Conservation (phyloP, 2,329 filamentous ascomycete species). For the Aaosphaeria pasadenensis region DNA sequence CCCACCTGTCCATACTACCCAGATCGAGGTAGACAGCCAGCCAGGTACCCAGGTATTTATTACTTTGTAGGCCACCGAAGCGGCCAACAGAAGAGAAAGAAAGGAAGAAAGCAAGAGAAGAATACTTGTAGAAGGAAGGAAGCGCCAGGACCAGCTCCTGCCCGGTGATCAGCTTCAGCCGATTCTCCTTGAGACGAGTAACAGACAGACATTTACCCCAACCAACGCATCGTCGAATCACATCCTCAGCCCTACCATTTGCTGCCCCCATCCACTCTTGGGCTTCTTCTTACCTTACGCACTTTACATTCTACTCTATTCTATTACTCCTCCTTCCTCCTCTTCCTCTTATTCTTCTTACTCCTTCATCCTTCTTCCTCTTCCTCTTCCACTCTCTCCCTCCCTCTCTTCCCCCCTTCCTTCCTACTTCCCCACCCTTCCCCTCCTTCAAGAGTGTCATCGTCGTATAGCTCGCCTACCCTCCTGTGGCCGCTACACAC, state of each 20-base stretch:
- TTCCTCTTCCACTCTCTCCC: not conserved
- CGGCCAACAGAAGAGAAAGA: no score
- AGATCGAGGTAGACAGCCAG: no score
- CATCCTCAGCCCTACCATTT: conserved; percentile 11
- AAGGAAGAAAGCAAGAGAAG: no score
- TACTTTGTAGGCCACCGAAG: no score
- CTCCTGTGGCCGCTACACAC: no score
- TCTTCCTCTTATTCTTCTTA: not conserved
- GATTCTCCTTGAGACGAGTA: conserved; percentile 9
- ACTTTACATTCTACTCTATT: conserved; percentile 2
- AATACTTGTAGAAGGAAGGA: no score
- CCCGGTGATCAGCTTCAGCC: conserved; percentile 17
- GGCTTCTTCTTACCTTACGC: conserved; percentile 3
- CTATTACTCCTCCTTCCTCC: not conserved
- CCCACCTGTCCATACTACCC: no score
- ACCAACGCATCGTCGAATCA: conserved; percentile 18
- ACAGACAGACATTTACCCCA: conserved; percentile 10
- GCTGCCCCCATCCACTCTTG: not conserved
- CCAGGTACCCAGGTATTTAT: no score
- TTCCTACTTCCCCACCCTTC: not conserved
- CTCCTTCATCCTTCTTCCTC: not conserved
- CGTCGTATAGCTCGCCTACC: no score
- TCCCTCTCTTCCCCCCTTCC: not conserved
- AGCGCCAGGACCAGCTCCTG: conserved; percentile 3
- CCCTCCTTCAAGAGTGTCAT: not conserved